A percentile compares a stretch with the other conserved stretches of the same genome.
These are phyloP conservation scores for Phoma sp. DNA, from an alignment of 2,329 filamentous ascomycete species.

Conservation along the genomic window DNA sequence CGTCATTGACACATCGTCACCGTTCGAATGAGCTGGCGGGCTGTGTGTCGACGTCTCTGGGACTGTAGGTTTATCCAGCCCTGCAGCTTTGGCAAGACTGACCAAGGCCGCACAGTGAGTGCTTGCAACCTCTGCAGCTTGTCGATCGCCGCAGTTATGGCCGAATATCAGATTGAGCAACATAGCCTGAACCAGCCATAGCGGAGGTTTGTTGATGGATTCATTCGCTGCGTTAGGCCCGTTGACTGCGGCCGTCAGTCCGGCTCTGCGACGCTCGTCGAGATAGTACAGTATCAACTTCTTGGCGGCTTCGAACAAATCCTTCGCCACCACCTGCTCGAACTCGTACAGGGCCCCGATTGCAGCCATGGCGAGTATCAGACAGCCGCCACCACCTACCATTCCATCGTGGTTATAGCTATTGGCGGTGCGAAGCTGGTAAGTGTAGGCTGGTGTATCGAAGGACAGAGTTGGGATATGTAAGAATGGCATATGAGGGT, in stretches of 20 bases:
- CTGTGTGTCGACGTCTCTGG: conserved; percentile 30
- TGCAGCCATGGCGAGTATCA: conserved; percentile 88
- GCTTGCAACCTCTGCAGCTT: conserved; percentile 87
- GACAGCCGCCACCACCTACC: conserved; percentile 81
- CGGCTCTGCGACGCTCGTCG: conserved; percentile 86
- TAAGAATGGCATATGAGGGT: conserved; percentile 93
- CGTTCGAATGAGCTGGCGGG: conserved; percentile 40
- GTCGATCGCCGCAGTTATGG: conserved; percentile 92
- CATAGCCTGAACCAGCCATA: conserved; percentile 98
- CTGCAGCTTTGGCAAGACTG: conserved; percentile 88
- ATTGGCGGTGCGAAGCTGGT: conserved; percentile 64
- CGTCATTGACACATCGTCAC: conserved; percentile 67
- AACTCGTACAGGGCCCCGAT: conserved; percentile 86
- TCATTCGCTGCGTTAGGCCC: conserved; percentile 62
- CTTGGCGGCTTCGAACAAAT: conserved; percentile 91
- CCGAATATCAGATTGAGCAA: conserved; percentile 94
- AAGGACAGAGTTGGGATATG: conserved; percentile 93
- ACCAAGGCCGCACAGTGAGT: conserved; percentile 92
- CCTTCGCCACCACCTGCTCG: conserved; percentile 79
- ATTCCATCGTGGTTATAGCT: conserved; percentile 63
- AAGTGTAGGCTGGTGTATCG: conserved; percentile 74
- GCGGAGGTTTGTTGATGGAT: conserved; percentile 73
- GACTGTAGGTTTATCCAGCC: conserved; percentile 65
- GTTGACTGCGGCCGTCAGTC: conserved; percentile 70
- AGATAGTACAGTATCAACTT: conserved; percentile 94